Base-by-base conservation (phyloP, 257 asterid species). In the Catharanthus roseus region DNA sequence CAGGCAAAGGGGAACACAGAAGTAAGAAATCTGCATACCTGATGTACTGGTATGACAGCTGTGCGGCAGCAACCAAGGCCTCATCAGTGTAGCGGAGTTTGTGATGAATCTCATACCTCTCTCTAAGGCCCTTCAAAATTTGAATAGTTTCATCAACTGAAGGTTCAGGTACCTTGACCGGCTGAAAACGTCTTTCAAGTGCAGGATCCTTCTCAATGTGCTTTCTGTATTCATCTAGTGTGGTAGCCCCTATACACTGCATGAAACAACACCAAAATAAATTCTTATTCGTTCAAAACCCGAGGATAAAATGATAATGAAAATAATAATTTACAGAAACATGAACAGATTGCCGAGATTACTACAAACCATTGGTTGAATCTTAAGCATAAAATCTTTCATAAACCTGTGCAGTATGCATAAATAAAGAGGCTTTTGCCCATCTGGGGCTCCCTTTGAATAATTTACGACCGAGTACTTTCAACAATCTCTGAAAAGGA, bases 181-280 rank as follows among this genome's bases (percentile, higher is more conserved):
- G 99, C 77, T 93, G 99, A 78, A 93, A 93, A 77, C 99, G 82
- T 75, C 99, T 86, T 78, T 93, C 96, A 33, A 93, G 58, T 50
- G 97, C 97, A 10, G 99, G 96, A 83, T 93, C 99, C 83, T 93
- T 93, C 79, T 93, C 99, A 16, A 93, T 88, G 79, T 89, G 96
- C 79, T 90, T 87, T 65, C 97, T 77, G 86, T 91, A 90, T 79
- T 89, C 97, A 76, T 93, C 97, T 1, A 93, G 86, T 64, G 97
- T 93, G 33, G 98, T 93, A 67, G 98, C 98, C 34, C 98, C 98
- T 69, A 93, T 89, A 81, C 98, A 93, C 98, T 93, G 84, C 31
- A 67, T 34, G 15, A 39, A 63, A 28, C 66, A 62, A 29, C 4
- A 54, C 15, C 5, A 23, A 23, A 2, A 15, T 36, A 23, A 34